Percentiles rank a stretch among this genome's conserved stretches.
Evolutionary conservation across 768 basidiomycete species (phyloP).

Genomic region (Epithele typhae): DNA sequence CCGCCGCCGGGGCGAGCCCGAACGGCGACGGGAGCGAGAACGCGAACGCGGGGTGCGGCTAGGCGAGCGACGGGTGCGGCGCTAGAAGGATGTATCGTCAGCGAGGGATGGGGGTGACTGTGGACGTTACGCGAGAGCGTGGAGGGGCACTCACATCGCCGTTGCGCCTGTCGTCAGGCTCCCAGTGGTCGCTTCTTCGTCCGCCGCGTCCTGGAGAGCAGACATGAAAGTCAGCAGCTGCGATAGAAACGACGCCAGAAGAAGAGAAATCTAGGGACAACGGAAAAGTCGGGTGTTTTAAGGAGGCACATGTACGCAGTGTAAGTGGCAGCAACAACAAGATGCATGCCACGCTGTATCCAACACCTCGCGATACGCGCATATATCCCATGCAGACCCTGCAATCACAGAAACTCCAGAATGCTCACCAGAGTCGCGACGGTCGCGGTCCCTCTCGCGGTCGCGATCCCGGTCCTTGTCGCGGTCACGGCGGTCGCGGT

Average conservation of each 20-base stretch:
- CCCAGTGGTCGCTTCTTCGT: constrained; percentile 69
- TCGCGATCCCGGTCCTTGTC: constrained; percentile 37
- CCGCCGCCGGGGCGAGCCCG: constrained; percentile 59
- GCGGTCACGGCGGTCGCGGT: constrained; percentile 24
- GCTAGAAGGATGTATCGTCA: constrained; percentile 3
- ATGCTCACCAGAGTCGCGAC: constrained; percentile 55
- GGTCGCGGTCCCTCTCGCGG: constrained; percentile 39
- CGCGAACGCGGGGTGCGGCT: constrained; percentile 7
- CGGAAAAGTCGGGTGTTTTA: too few species aligned
- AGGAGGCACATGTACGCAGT: too few species aligned
- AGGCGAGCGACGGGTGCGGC: constrained; percentile 41
- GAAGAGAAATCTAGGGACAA: too few species aligned
- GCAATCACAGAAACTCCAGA: too few species aligned
- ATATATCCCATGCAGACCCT: neutral
- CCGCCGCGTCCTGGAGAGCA: constrained; percentile 38
- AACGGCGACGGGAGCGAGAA: constrained; percentile 69
- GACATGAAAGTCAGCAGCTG: too few species aligned
- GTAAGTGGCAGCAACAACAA: too few species aligned
- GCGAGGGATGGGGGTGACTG: neutral
- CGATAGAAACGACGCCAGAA: too few species aligned
- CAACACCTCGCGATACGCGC: too few species aligned
- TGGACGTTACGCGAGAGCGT: constrained; percentile 2
- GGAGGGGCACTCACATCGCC: constrained; percentile 52
- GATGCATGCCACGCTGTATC: too few species aligned
- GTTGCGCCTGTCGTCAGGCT: constrained; percentile 72